A percentile compares a stretch with the other conserved stretches of the same genome.
phyloP scores from a whole-genome alignment of 2,329 filamentous ascomycete species.

The Byssothecium circinans region DNA sequence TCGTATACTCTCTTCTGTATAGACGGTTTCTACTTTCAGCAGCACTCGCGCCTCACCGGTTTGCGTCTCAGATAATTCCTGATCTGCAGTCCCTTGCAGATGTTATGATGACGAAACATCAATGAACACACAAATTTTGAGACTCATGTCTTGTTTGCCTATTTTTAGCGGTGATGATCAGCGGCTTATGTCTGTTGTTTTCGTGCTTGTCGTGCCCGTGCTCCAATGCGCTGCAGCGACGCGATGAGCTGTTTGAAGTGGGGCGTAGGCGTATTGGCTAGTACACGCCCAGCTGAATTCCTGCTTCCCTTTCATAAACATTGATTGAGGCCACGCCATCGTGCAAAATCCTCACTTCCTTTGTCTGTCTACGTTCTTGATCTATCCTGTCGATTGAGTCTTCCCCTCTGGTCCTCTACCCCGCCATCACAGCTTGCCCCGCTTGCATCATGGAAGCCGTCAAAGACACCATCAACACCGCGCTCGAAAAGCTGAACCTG shows the following conservation, averaged over 20 bases:
- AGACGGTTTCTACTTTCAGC: background rate
- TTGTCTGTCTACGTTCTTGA: background rate
- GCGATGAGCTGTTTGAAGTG: conserved; percentile 31
- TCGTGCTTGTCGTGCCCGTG: conserved; percentile 13
- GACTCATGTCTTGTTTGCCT: conserved; percentile 5
- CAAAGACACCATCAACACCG: conserved; percentile 45
- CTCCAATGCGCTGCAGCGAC: conserved; percentile 25
- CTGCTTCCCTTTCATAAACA: conserved; percentile 20
- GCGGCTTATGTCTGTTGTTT: conserved; percentile 18
- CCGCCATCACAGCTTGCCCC: conserved; percentile 23
- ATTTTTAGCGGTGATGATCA: conserved; percentile 34
- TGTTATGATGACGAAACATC: background rate
- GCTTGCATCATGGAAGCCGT: conserved; percentile 46
- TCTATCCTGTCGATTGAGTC: conserved; percentile 6
- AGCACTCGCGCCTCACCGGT: background rate
- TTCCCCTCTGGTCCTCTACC: conserved; percentile 6
- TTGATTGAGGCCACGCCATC: conserved; percentile 18
- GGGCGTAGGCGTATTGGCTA: conserved; percentile 27
- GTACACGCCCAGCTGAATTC: conserved; percentile 24
- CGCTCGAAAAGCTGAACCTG: conserved; percentile 48
- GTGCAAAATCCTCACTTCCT: conserved; percentile 5
- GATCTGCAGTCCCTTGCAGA: background rate
- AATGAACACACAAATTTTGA: background rate
- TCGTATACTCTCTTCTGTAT: background rate
- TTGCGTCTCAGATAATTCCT: background rate